Evolutionary conservation across 2,329 filamentous ascomycete genomes (phyloP), one percentile per base, ranked within the genome.

Genomic region (Pleomassaria siparia): DNA sequence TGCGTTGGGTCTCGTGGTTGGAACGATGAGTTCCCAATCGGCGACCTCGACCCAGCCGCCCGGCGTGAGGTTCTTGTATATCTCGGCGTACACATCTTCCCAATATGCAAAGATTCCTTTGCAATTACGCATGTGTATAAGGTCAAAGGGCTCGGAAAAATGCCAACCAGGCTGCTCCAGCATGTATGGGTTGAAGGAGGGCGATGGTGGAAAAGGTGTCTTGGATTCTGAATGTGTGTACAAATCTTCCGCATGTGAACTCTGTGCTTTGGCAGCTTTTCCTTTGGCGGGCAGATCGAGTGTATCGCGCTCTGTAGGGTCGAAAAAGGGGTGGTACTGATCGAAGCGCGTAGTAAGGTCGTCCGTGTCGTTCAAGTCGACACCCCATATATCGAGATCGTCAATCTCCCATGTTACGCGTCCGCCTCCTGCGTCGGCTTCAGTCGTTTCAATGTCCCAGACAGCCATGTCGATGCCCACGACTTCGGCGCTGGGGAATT

Each of bases 381-480:
- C 47, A 4, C 59, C 55, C 65, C 66, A 67, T 3, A 71, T 58
- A 32, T 72, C 68, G 9, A 72, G 47, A 44, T 72, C 64, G 40
- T 71, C 68, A 10, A 72, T 56, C 43, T 72, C 67, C 69, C 69
- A 72, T 6, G 51, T 64, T 22, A 66, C 66, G 2, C 54, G 42
- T 5, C 54, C 55, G 15, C 51, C 46, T 13, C 61, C 59, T 13
- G 61, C 41, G 3, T 71, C 66, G 9, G 66, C 67, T 51, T 75
- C 70, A 10, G 74, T 76, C 15, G 77, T 74, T 47, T 77, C 74
- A n/a, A 79, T 65, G 52, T 78, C 75, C 66, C 79, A 79, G 33
- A 71, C 72, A 6, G 77, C 63, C 47, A 73, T 69, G 51, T 78
- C 75, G 51, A 78, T 73, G 21, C 76, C 76, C 21, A 78, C 73